Evolutionary conservation across 352 stramenopile genomes (phyloP), one percentile per base, ranked within the genome.

Genomic region (Phytopythium kandeliae): DNA sequence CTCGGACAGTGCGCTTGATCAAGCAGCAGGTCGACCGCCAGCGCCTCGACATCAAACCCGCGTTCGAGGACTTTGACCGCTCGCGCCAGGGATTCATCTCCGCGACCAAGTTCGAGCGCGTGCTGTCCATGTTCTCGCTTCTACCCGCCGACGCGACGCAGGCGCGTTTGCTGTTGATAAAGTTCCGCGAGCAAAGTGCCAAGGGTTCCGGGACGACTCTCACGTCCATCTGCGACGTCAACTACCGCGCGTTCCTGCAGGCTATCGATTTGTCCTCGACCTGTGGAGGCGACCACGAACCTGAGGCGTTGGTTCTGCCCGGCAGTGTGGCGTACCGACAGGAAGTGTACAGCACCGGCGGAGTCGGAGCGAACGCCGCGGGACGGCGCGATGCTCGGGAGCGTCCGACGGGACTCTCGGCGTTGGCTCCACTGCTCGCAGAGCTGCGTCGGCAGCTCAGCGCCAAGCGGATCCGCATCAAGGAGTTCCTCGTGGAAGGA

Each of bases 51-150:
- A 87, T 93, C 61, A 91, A 92, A 49, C 74, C 78, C 0, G 67
- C 80, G 10, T 91, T 93, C 48, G 83, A 93, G 40, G 83, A 93
- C 59, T 92, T 93, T 58, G 83, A 90, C 50, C 68, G 68, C 17
- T 66, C 80, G 0, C 86, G 86, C 47, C 83, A 93, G 50, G 83
- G 83, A 0, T 88, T 85, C 58, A 83, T 92, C 34, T 88, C 78
- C 1, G 55, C 72, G 0, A 78, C 76, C 4, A 92, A 92, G 53
- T 93, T 93, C 44, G 78, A 93, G 50, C 79, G 83, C 12, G 80
- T 91, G 57, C 54, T 93, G 21, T 92, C 80, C 5, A 85, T 89
- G 72, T 82, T 89, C n/a, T 28, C 45, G 19, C 54, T 90, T 15
- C 47, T 92, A 6, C 74, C 84, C 31, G 59, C 73, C 2, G 67